phyloP scores from a whole-genome alignment of 129 eudicot species.

The Flaveria brownii region DNA sequence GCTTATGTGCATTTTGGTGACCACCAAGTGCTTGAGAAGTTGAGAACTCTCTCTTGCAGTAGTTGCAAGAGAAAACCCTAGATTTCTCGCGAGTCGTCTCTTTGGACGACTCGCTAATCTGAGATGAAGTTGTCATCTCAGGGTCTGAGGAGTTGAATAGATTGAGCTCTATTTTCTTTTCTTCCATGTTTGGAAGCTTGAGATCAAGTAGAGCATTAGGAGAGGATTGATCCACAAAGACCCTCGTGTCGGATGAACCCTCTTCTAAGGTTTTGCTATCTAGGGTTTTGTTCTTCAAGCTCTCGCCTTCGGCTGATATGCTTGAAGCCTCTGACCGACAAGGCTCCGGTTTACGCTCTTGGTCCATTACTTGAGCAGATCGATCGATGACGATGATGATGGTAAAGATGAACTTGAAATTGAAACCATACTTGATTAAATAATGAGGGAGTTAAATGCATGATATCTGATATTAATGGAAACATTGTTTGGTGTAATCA shows the following conservation, averaged over 20 bases:
- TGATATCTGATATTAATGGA: slow-evolving; percentile 50
- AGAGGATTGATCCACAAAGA: slow-evolving; percentile 18
- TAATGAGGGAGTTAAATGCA: slow-evolving; percentile 43
- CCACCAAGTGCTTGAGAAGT: slow-evolving; percentile 81
- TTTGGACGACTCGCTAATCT: slow-evolving; percentile 44
- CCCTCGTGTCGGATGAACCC: neutral
- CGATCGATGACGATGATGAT: neutral
- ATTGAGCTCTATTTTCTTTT: slow-evolving; percentile 44
- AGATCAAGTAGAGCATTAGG: slow-evolving; percentile 42
- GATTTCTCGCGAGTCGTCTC: slow-evolving; percentile 40
- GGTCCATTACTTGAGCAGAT: slow-evolving; percentile 20
- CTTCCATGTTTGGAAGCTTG: slow-evolving; percentile 32
- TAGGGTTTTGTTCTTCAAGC: slow-evolving; percentile 31
- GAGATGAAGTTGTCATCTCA: slow-evolving; percentile 31
- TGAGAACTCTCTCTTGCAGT: slow-evolving; percentile 62
- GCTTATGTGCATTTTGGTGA: slow-evolving; percentile 81
- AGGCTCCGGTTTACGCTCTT: slow-evolving; percentile 34
- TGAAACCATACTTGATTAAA: slow-evolving; percentile 35
- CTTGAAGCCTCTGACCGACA: slow-evolving; percentile 61
- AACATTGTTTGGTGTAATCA: slow-evolving; percentile 41
- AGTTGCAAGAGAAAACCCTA: slow-evolving; percentile 58
- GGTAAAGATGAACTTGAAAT: slow-evolving; percentile 11
- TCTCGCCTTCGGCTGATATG: slow-evolving; percentile 51
- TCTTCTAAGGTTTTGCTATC: slow-evolving; percentile 27
- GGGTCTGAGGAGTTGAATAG: slow-evolving; percentile 37